Conservation (phyloP, 352 stramenopile species). For the Globisporangium barbulae region DNA sequence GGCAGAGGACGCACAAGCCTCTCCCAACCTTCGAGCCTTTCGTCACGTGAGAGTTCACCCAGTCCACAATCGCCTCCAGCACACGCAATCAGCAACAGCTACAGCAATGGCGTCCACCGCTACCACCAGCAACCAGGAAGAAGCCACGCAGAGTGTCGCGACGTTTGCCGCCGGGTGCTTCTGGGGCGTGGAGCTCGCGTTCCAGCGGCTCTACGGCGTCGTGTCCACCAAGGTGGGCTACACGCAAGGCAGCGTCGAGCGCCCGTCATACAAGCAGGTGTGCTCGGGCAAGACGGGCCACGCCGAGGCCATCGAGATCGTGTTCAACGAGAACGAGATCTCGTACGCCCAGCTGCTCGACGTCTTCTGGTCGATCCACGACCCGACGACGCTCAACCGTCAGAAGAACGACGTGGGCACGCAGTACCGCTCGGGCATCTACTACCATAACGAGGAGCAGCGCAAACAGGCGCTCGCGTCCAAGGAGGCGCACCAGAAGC, state of each 20-base stretch:
- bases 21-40: background rate
- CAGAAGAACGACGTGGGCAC: slow-evolving; percentile 90
- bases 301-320: slow-evolving; percentile 92
- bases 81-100: background rate
- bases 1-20: background rate
- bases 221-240: slow-evolving; percentile 89
- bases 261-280: slow-evolving; percentile 95
- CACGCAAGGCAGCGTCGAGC: slow-evolving; percentile 63
- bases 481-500: slow-evolving; percentile 66
- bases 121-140: slow-evolving; percentile 7
- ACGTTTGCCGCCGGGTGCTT: slow-evolving; percentile 98
- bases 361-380: slow-evolving; percentile 88
- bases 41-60: background rate
- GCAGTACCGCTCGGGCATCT: slow-evolving; percentile 96
- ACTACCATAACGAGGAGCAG: slow-evolving; percentile 92
- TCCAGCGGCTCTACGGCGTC: slow-evolving; percentile 93
- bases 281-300: slow-evolving; percentile 92
- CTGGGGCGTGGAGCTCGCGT: slow-evolving; percentile 96
- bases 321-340: slow-evolving; percentile 89
- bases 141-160: slow-evolving; percentile 38
- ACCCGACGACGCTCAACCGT: slow-evolving; percentile 90
- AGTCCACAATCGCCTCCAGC: background rate
- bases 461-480: slow-evolving; percentile 53
- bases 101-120: background rate
- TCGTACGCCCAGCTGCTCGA: slow-evolving; percentile 73